Evolutionary conservation across 73 alveolate genomes (phyloP), one percentile per base, ranked within the genome.

Genomic region (Blepharisma japonicum): DNA sequence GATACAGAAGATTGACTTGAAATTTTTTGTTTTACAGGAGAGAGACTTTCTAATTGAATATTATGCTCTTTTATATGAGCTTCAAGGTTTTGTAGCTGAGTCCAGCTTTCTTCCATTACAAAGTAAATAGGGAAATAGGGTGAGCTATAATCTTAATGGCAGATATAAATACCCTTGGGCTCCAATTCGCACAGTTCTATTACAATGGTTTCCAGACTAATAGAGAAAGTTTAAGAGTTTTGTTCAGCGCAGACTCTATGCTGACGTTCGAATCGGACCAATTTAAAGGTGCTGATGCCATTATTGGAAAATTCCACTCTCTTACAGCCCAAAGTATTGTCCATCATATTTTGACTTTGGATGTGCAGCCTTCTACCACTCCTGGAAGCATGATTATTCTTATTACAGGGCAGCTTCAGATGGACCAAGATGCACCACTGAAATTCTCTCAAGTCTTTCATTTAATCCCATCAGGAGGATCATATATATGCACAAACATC

Each of bases 221-320:
- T 81, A 78, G 95, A 67, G 83, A 56, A 7, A 89, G 71, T 14
- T 84, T 87, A 7, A 67, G 68, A 42, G 77, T 47, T 6, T 76
- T 87, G 2, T 87, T 79, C 83, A 79, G 82, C 55, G 90, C 78
- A 1, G 86, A 83, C 50, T 87, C 95, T 6, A 87, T 84, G 95
- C 81, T 87, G 54, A 87, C 87, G 55, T 87, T 85, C 70, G 95
- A 87, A 49, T 91, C 89, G 5, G 91, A 83, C 50, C 91, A 88
- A 46, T 77, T 83, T 86, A 55, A 71, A 49, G 95, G 95, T 5
- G 79, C 38, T 14, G 85, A 77, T 14, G 55, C 74, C 45, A 87
- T 87, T 70, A 20, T 87, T 32, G 86, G 56, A 68, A 87, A 87
- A 72, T 68, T 84, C 55, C 49, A 66, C 54, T 67, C 86, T 51